Evolutionary conservation across 148 eudicot genomes (phyloP), one percentile per base, ranked within the genome.

Genomic region (Linanthus parryae): DNA sequence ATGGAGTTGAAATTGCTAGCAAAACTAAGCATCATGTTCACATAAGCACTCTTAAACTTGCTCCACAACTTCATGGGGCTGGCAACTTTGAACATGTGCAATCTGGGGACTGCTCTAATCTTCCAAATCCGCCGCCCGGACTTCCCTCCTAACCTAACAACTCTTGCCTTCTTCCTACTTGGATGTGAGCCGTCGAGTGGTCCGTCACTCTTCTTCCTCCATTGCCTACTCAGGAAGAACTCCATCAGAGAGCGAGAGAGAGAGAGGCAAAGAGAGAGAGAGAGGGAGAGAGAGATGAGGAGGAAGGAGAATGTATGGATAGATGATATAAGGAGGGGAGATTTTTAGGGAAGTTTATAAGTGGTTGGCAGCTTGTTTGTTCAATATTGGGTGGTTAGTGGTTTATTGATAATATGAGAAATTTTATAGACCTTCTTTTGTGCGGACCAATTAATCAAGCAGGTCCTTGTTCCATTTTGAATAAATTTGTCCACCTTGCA

Each of bases 151-250:
- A 87, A 37, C 54, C 48, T 52, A 0, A 71, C 62, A 0, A 70
- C 65, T 58, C 65, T 65, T n/a, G 63, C 33, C 9, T 62, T 74
- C 50, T 68, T 77, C 12, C 58, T 44, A 46, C 39, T 45, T 13
- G 58, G 37, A 24, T 45, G 19, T 15, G 67, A 17, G 4, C 68
- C 62, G 34, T 70, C 59, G 11, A 80, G 53, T 17, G 75, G 73
- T 44, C 52, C 44, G 65, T 87, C 80, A 7, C 68, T 68, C 7
- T 65, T 72, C 57, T 68, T 75, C 20, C 60, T 72, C 74, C 79
- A 70, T 21, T 63, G 68, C 57, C 65, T 75, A 20, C 44, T 63
- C 8, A 25, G 31, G 44, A 5, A n/a, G 18, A 21, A 47, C 34
- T 2, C 76, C 75, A 34, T 54, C 64, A 18, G 73, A 74, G 13